A percentile compares a stretch with the other conserved stretches of the same genome.
These are phyloP conservation scores for Cephaloascus albidus DNA, from an alignment of 805 yeast species.

Conservation along the genomic window DNA sequence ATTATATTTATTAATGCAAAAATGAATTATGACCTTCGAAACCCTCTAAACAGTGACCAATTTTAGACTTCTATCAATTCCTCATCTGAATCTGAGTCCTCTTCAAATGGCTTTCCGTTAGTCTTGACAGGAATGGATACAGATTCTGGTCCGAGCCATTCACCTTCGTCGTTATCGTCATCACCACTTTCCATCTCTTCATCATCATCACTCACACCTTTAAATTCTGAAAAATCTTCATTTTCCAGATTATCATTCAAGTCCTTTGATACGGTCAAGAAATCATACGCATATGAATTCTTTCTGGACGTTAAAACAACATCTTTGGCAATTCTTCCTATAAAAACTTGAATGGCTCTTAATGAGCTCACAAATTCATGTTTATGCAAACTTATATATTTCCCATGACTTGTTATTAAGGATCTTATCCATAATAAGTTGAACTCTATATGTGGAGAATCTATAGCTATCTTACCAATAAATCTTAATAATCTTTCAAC, in stretches of 20 bases:
- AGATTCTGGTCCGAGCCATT: constrained; percentile 22
- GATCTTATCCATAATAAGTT: constrained; percentile 73
- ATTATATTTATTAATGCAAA: neutral
- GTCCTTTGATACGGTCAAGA: constrained; percentile 21
- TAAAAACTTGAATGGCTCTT: constrained; percentile 66
- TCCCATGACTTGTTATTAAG: constrained; percentile 67
- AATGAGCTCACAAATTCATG: constrained; percentile 54
- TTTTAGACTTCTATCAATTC: neutral
- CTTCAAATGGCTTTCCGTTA: neutral
- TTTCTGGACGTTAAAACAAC: constrained; percentile 44
- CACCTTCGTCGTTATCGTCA: constrained; percentile 20
- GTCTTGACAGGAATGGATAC: constrained; percentile 10
- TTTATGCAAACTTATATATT: constrained; percentile 53
- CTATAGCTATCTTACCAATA: constrained; percentile 57
- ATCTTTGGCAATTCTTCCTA: constrained; percentile 67
- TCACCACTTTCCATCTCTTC: constrained; percentile 17
- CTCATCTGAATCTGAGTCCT: constrained; percentile 1
- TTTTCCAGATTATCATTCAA: constrained; percentile 9
- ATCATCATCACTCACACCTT: constrained; percentile 11
- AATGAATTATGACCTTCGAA: neutral
- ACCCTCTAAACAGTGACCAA: too few species aligned
- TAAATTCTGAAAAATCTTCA: constrained; percentile 8
- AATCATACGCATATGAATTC: constrained; percentile 46
- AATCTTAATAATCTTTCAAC: constrained; percentile 58
- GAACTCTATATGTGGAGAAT: constrained; percentile 79